These are phyloP conservation scores for Ophiostoma perfectum DNA, from an alignment of 2,329 filamentous ascomycete species.

Conservation along the genomic window DNA sequence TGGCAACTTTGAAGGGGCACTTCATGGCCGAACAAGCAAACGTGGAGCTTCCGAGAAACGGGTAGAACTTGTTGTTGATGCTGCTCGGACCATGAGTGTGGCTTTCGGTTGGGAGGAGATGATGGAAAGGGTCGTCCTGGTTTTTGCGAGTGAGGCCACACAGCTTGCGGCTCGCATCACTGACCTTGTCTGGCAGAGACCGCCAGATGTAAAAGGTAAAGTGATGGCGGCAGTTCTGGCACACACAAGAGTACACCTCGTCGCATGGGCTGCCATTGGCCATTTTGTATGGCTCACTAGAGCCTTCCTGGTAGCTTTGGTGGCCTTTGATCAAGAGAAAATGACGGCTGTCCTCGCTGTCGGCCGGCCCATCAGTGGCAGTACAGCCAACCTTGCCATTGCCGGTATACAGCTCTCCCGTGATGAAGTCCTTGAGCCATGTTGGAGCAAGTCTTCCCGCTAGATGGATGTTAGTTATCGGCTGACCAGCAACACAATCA, in stretches of 20 bases:
- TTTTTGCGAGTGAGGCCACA: slow-evolving; percentile 25
- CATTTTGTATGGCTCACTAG: slow-evolving; percentile 7
- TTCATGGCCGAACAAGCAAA: slow-evolving; percentile 40
- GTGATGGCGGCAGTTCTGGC: slow-evolving; percentile 34
- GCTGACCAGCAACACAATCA: too few species aligned
- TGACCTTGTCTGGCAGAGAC: background rate
- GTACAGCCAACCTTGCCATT: slow-evolving; percentile 14
- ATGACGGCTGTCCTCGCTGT: slow-evolving; percentile 17
- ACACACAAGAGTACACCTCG: slow-evolving; percentile 31
- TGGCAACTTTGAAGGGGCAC: slow-evolving; percentile 40
- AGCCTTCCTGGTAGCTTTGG: slow-evolving; percentile 24
- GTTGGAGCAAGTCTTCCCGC: slow-evolving; percentile 27
- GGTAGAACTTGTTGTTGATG: slow-evolving; percentile 36
- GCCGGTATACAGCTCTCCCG: slow-evolving; percentile 21
- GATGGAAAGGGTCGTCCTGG: slow-evolving; percentile 28
- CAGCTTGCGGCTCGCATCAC: background rate
- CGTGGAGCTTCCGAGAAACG: slow-evolving; percentile 34
- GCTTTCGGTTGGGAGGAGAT: slow-evolving; percentile 26
- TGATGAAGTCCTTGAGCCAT: slow-evolving; percentile 28
- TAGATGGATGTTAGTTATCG: background rate
- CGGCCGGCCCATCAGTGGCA: background rate
- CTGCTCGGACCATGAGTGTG: slow-evolving; percentile 8
- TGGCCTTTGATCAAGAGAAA: slow-evolving; percentile 28
- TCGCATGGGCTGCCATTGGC: slow-evolving; percentile 23
- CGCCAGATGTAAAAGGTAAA: slow-evolving; percentile 31